Base-by-base conservation (phyloP, 2,329 filamentous ascomycete species). In the Orbilia brochopaga region DNA sequence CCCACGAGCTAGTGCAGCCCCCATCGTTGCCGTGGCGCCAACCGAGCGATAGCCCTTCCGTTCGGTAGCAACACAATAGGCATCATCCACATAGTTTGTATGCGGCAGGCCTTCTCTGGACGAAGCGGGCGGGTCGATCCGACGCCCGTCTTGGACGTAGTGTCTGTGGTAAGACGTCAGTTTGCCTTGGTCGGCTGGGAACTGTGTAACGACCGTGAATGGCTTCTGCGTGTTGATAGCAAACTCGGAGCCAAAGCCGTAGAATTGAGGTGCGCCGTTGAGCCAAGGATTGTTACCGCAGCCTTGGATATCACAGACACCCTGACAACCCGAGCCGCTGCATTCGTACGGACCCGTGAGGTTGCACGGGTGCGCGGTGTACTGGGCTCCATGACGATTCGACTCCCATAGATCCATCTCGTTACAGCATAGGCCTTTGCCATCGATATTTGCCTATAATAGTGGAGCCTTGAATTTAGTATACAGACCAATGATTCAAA, bases 121-220 rank as follows among this genome's bases (percentile, higher is more conserved):
- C 75, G 30, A 84, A 73, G 27, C 75, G 69, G 51, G 74, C 51
- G 51, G 73, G 73, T 80, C 79, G 76, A 83, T 82, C 40, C 83
- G 79, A 73, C 80, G 81, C 70, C 83, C 82, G 75, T 81, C 79
- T 73, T 83, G 83, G 51, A 84, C 76, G 79, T 81, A 86, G 77
- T 80, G 80, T 54, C 83, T 80, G 73, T 80, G 81, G 78, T 83
- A 83, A 73, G 82, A 80, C 30, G 75, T 75, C 24, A 85, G 79
- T 19, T 73, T 75, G 21, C 81, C 81, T 24, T 79, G 79, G 52
- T 70, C 60, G 35, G 77, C 76, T 53, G 80, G 74, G 78, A 85
- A 85, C 73, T 84, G 83, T 0, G 83, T 84, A 3, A 84, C 79
- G 60, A 85, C 83, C 2, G 81, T 82, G 77, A 82, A 80, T 73